Conservation (phyloP, 2,329 filamentous ascomycete genomes). For the Diaporthe destruens region DNA sequence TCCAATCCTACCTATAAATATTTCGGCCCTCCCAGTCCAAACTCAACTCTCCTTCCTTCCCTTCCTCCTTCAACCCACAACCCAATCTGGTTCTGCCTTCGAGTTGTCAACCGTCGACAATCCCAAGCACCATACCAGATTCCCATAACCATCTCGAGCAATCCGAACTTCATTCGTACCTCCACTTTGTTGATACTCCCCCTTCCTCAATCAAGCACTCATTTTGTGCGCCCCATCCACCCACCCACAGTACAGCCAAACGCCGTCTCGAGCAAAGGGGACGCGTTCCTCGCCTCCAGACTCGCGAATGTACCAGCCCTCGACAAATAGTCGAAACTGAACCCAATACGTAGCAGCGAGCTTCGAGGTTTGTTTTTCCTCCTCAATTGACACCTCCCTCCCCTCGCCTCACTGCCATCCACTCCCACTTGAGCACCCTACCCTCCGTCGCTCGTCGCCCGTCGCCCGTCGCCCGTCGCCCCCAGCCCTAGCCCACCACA, state of each 20-base stretch:
- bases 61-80: not conserved
- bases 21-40: not conserved
- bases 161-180: not conserved
- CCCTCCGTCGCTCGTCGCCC: not conserved
- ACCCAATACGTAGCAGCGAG: not conserved
- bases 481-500: not conserved
- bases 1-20: no score
- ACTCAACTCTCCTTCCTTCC: not conserved
- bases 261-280: no score
- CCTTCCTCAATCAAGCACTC: not conserved
- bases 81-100: not conserved
- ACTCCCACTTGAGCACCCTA: no score
- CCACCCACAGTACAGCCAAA: not conserved
- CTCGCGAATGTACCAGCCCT: not conserved
- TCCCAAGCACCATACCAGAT: not conserved
- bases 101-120: conserved; percentile 3
- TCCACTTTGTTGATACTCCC: not conserved
- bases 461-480: no score
- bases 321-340: conserved; percentile 1
- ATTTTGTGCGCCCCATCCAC: not conserved
- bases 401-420: not conserved
- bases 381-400: not conserved
- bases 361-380: not conserved
- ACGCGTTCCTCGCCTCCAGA: not conserved
- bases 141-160: not conserved